Conservation (phyloP, 1,284 basidiomycete species). For the Lignosus rhinocerotis region DNA sequence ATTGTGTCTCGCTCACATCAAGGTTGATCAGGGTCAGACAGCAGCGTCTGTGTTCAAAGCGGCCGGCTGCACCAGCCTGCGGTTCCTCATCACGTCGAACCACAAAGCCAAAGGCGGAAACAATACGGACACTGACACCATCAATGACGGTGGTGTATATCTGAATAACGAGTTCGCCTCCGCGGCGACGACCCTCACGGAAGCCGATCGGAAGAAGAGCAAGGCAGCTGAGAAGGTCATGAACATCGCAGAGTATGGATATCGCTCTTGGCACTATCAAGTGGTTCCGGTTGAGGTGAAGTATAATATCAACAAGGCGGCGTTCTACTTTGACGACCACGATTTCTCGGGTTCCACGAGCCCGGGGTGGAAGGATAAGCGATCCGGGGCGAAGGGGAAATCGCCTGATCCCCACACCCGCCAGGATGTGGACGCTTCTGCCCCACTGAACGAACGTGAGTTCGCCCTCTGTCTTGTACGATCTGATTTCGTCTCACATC, state of each 20-base stretch:
- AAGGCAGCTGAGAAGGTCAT: background rate
- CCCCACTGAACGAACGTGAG: too few relatives aligned
- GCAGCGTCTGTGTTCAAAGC: background rate
- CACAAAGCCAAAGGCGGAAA: background rate
- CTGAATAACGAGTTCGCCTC: background rate
- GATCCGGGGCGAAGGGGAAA: background rate
- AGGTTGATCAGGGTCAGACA: background rate
- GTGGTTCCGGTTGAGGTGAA: background rate
- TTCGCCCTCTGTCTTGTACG: too few relatives aligned
- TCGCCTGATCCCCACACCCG: too few relatives aligned
- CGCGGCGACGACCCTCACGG: background rate
- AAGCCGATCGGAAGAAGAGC: background rate
- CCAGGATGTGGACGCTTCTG: too few relatives aligned
- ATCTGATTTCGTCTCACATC: too few relatives aligned
- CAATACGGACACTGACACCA: background rate
- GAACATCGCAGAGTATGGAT: background rate
- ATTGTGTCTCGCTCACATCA: background rate
- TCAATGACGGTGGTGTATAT: background rate
- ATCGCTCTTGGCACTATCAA: background rate
- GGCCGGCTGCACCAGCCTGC: background rate
- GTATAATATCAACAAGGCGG: background rate
- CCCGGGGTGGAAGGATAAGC: background rate
- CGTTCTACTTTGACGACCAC: background rate
- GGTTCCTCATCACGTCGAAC: background rate
- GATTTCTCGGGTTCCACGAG: too few relatives aligned